Conservation (phyloP, 495 filamentous ascomycete species). For the Chaetomidium leptoderma region DNA sequence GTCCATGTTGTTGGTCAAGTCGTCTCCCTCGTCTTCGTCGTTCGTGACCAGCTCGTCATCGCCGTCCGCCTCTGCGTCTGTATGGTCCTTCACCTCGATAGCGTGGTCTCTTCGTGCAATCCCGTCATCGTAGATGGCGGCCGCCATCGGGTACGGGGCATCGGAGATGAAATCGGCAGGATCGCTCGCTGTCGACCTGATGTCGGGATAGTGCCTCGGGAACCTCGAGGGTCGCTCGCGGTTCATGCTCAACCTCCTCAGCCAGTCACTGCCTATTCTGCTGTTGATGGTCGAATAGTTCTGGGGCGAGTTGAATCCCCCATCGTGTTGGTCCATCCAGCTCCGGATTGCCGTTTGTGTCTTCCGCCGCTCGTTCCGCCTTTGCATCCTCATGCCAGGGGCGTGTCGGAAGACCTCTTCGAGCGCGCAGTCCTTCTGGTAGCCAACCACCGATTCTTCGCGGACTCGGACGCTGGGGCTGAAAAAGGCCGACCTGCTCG, state of each 20-base stretch:
- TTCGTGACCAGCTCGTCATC: slow-evolving; percentile 88
- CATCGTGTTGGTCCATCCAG: slow-evolving; percentile 78
- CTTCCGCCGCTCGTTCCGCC: slow-evolving; percentile 56
- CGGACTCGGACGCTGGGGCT: slow-evolving; percentile 65
- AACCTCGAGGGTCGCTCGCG: slow-evolving; percentile 40
- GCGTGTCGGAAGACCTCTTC: slow-evolving; percentile 79
- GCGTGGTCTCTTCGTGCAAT: slow-evolving; percentile 30
- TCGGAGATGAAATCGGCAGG: slow-evolving; percentile 51
- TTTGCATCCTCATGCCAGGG: slow-evolving; percentile 46
- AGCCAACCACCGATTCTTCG: slow-evolving; percentile 77
- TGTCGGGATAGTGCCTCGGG: slow-evolving; percentile 42
- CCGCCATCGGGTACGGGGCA: slow-evolving; percentile 33
- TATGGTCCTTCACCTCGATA: slow-evolving; percentile 45
- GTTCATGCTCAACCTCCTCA: slow-evolving; percentile 41
- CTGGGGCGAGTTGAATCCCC: slow-evolving; percentile 55
- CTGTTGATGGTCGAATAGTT: slow-evolving; percentile 47
- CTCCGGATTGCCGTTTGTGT: slow-evolving; percentile 70
- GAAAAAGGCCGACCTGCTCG: slow-evolving; percentile 54
- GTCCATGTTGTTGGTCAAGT: slow-evolving; percentile 30
- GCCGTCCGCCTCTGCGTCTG: slow-evolving; percentile 77
- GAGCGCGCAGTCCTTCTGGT: slow-evolving; percentile 83
- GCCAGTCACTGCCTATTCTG: slow-evolving; percentile 35
- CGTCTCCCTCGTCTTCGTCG: slow-evolving; percentile 54
- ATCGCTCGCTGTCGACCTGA: slow-evolving; percentile 52
- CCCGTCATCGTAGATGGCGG: slow-evolving; percentile 22